phyloP scores from a whole-genome alignment of 163 green algal genomes.

The Scenedesmus sp. region DNA sequence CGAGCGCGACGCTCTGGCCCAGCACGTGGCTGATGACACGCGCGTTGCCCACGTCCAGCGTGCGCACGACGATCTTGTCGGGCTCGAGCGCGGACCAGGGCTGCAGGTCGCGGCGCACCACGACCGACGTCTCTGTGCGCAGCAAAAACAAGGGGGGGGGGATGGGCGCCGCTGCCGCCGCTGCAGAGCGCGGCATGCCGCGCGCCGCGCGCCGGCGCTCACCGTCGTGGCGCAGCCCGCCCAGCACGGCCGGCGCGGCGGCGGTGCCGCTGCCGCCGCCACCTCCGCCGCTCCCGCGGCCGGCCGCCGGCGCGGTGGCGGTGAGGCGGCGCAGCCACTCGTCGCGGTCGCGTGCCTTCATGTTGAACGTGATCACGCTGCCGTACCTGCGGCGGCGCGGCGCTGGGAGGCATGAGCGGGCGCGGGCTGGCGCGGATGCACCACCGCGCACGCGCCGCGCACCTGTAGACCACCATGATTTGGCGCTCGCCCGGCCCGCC shows the following conservation, averaged over 20 bases:
- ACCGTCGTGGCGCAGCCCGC: slow-evolving; percentile 10
- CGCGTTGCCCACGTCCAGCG: slow-evolving; percentile 72
- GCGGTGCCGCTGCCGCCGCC: not conserved
- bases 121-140: slow-evolving; percentile 49
- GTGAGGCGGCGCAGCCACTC: slow-evolving; percentile 41
- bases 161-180: slow-evolving; percentile 41
- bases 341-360: slow-evolving; percentile 14
- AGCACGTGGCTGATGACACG: slow-evolving; percentile 70
- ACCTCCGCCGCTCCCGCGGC: too few relatives aligned
- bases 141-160: too few relatives aligned
- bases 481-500: not conserved
- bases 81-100: slow-evolving; percentile 52
- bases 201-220: slow-evolving; percentile 48
- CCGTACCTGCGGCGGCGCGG: slow-evolving; percentile 49
- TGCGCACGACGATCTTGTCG: slow-evolving; percentile 62
- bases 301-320: not conserved
- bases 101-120: not conserved
- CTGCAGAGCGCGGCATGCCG: too few relatives aligned
- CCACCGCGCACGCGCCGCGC: too few relatives aligned
- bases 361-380: slow-evolving; percentile 60
- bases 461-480: slow-evolving; percentile 37
- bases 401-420: too few relatives aligned
- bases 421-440: too few relatives aligned
- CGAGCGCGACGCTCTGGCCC: slow-evolving; percentile 72
- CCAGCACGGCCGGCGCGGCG: not conserved